These are phyloP conservation scores for Coemansia sp. DNA, from an alignment of 192 early-diverging fungal genomes.

Conservation along the genomic window DNA sequence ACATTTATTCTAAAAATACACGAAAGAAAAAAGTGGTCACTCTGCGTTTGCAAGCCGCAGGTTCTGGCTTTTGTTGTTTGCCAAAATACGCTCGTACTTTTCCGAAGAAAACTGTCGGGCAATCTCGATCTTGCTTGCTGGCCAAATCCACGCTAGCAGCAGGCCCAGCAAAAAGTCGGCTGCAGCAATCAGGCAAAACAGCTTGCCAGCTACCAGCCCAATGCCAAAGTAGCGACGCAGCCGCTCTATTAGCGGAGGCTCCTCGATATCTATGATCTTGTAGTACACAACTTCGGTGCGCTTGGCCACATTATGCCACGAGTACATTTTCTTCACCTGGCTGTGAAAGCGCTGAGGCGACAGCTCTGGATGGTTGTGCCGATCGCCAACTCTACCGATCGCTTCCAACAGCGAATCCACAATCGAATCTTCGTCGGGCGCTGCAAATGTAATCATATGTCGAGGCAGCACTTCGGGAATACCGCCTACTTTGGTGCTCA, in stretches of 20 bases:
- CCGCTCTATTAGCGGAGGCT: slow-evolving; percentile 73
- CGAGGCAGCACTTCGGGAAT: slow-evolving; percentile 93
- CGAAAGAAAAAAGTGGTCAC: background rate
- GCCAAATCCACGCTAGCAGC: slow-evolving; percentile 80
- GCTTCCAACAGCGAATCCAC: slow-evolving; percentile 69
- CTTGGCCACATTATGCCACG: slow-evolving; percentile 93
- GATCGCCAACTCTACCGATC: slow-evolving; percentile 61
- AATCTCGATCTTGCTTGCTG: slow-evolving; percentile 66
- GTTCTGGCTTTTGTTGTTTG: slow-evolving; percentile 14
- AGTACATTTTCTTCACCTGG: slow-evolving; percentile 90
- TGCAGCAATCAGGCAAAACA: slow-evolving; percentile 87
- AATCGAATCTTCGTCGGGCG: slow-evolving; percentile 80
- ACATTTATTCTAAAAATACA: slow-evolving; percentile 29
- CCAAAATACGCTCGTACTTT: slow-evolving; percentile 13
- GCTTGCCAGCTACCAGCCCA: slow-evolving; percentile 85
- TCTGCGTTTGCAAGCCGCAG: background rate
- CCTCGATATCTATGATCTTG: slow-evolving; percentile 63
- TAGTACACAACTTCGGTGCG: slow-evolving; percentile 85
- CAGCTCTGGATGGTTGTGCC: slow-evolving; percentile 56
- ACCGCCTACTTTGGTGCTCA: slow-evolving; percentile 94
- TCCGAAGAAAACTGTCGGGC: slow-evolving; percentile 60
- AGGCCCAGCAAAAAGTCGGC: slow-evolving; percentile 79
- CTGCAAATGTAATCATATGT: slow-evolving; percentile 89
- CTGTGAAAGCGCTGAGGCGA: slow-evolving; percentile 71
- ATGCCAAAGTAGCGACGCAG: slow-evolving; percentile 81